These are phyloP conservation scores for Zygosaccharomyces gambellarensis DNA, from an alignment of 805 yeast genomes.

Conservation along the genomic window DNA sequence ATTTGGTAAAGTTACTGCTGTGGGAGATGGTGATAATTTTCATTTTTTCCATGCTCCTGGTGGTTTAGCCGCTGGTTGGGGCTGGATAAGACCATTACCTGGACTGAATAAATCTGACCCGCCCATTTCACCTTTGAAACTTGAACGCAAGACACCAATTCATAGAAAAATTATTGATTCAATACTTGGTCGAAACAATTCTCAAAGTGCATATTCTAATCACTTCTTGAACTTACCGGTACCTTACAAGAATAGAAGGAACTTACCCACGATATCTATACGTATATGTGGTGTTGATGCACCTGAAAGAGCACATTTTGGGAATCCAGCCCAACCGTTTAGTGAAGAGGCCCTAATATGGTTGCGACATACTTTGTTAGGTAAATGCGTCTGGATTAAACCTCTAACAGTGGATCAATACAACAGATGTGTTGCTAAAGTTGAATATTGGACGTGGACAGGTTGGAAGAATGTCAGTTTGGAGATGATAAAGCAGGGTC, in stretches of 20 bases:
- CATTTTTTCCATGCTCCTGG: slow-evolving; percentile 93
- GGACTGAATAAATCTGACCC: slow-evolving; percentile 28
- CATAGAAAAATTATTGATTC: slow-evolving; percentile 5
- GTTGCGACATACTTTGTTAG: slow-evolving; percentile 62
- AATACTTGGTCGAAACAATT: slow-evolving; percentile 4
- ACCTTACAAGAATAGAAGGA: slow-evolving; percentile 29
- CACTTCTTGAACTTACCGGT: slow-evolving; percentile 26
- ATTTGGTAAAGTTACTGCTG: slow-evolving; percentile 77
- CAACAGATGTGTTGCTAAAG: slow-evolving; percentile 79
- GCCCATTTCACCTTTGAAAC: slow-evolving; percentile 1
- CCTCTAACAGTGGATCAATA: slow-evolving; percentile 86
- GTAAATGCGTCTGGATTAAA: slow-evolving; percentile 64
- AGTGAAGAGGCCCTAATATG: slow-evolving; percentile 80
- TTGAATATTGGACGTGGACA: slow-evolving; percentile 47
- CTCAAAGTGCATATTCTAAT: slow-evolving; percentile 17
- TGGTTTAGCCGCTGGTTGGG: slow-evolving; percentile 86
- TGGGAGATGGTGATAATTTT: slow-evolving; percentile 95
- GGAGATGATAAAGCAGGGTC: slow-evolving; percentile 79
- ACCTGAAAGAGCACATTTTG: slow-evolving; percentile 92
- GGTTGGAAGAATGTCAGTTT: slow-evolving; percentile 78
- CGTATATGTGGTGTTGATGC: slow-evolving; percentile 94
- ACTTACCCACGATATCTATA: slow-evolving; percentile 59
- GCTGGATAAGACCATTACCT: slow-evolving; percentile 76
- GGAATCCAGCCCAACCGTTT: slow-evolving; percentile 84
- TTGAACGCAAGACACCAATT: neutral